Base-by-base conservation (phyloP, 306 rosid genomes). In the Casuarina cunninghamiana region DNA sequence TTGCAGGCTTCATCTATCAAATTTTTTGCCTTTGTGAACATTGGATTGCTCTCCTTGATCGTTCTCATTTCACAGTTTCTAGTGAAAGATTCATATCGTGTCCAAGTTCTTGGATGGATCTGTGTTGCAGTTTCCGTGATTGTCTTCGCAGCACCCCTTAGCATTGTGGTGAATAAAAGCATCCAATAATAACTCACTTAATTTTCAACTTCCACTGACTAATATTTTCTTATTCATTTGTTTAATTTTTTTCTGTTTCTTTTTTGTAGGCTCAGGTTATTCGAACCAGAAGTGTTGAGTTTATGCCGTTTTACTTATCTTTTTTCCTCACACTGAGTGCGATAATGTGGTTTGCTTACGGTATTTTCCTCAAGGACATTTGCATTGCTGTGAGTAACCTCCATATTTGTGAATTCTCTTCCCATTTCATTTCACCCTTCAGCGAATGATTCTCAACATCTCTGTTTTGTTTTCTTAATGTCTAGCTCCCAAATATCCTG, bases 281-380 rank as follows among this genome's bases (percentile, higher is more conserved):
- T 48, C 69, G 90, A 39, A 87, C 98, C 3, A 91, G 78, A 73
- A 96, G 99, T 51, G 91, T 96, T 0, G 97, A 96, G 44, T 93
- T 86, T 55, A 93, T 93, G 97, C 94, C 98, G 19, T 91, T 93
- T 83, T 71, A 73, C 16, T 55, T 96, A 19, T 93, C 98, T 6
- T 88, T 96, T 53, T 91, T 88, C 66, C 94, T 91, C 13, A 91
- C 99, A 42, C 54, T 96, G 80, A 96, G 99, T 72, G 97, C 98
- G 16, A 21, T 86, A 3, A 84, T 85, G 88, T 96, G 98, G 99
- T 93, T 96, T 55, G 88, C 87, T 9, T 93, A 93, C 51, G 99
- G 98, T 35, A 80, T 90, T 49, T 77, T 88, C 58, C 89, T 89
- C 42, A 84, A 86, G 83, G 97, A 92, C 83, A 89, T 90, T 43